phyloP scores from a whole-genome alignment of 108 stramenopile genomes.

The Conticribra weissflogii region DNA sequence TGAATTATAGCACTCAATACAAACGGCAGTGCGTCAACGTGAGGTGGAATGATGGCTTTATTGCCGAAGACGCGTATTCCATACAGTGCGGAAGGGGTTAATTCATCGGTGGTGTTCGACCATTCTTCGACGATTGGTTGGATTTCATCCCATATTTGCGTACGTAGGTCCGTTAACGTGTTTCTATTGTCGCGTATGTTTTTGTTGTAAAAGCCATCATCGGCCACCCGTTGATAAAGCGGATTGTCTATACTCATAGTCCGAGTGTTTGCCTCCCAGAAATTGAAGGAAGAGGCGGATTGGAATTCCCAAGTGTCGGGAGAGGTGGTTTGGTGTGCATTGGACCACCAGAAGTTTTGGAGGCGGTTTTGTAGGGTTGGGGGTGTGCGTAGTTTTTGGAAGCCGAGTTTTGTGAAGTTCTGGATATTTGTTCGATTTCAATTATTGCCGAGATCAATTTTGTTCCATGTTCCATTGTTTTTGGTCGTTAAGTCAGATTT shows the following conservation, averaged over 20 bases:
- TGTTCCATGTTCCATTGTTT: too few relatives aligned
- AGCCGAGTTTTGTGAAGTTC: conserved; percentile 77
- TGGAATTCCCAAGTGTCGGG: conserved; percentile 63
- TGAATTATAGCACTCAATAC: conserved; percentile 90
- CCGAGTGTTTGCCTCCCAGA: conserved; percentile 72
- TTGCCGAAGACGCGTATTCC: conserved; percentile 84
- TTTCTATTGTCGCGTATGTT: too few relatives aligned
- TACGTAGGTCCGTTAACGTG: too few relatives aligned
- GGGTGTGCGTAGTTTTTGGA: conserved; percentile 69
- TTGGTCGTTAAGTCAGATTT: too few relatives aligned
- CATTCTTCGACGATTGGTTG: conserved; percentile 74
- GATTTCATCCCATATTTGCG: conserved; percentile 43
- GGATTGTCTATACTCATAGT: conserved; percentile 53
- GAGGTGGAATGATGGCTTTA: conserved; percentile 78
- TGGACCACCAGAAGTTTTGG: conserved; percentile 47
- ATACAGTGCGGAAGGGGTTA: conserved; percentile 84
- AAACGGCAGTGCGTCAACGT: conserved; percentile 90
- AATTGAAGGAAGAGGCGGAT: conserved; percentile 74
- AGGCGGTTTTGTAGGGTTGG: conserved; percentile 35
- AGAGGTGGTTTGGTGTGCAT: conserved; percentile 4
- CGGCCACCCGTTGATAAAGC: neutral
- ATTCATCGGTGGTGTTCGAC: conserved; percentile 69
- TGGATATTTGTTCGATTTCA: neutral
- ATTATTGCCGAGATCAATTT: neutral
- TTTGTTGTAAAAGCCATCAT: too few relatives aligned